Percentiles rank a stretch among this genome's conserved stretches.
phyloP scores from a whole-genome alignment of 306 rosid genomes.

The Aeschynomene evenia region DNA sequence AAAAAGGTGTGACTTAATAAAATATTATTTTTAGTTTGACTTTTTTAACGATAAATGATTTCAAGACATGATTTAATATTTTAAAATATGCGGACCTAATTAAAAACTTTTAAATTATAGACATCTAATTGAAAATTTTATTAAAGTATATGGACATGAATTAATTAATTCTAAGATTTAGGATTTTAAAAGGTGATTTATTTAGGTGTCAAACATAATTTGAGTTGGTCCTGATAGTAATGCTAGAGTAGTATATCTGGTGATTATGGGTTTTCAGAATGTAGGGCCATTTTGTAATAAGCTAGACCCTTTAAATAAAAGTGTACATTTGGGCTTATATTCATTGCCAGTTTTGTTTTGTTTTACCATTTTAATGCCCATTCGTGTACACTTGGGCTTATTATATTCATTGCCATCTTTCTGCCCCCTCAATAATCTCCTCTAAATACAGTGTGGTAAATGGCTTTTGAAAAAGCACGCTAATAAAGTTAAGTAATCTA shows the following conservation, averaged over 20 bases:
- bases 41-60: too few relatives aligned
- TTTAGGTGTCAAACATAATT: not conserved
- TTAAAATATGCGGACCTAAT: too few relatives aligned
- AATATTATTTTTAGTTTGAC: too few relatives aligned
- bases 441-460: not conserved
- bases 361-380: not conserved
- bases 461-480: not conserved
- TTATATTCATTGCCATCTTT: too few relatives aligned
- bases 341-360: not conserved
- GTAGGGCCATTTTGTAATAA: not conserved
- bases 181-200: not conserved
- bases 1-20: too few relatives aligned
- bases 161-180: too few relatives aligned
- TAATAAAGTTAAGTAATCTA: not conserved
- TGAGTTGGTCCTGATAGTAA: not conserved
- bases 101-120: too few relatives aligned
- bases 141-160: too few relatives aligned
- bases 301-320: not conserved
- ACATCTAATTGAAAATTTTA: too few relatives aligned
- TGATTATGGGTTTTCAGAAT: too few relatives aligned
- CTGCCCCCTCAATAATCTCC: not conserved
- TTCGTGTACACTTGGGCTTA: too few relatives aligned
- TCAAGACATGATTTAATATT: too few relatives aligned
- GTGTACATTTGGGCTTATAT: not conserved
- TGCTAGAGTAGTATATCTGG: not conserved